Percentiles rank a stretch among this genome's conserved stretches.
These are phyloP conservation scores for Citrus maxima DNA, from an alignment of 345 rosid genomes.

Conservation along the genomic window DNA sequence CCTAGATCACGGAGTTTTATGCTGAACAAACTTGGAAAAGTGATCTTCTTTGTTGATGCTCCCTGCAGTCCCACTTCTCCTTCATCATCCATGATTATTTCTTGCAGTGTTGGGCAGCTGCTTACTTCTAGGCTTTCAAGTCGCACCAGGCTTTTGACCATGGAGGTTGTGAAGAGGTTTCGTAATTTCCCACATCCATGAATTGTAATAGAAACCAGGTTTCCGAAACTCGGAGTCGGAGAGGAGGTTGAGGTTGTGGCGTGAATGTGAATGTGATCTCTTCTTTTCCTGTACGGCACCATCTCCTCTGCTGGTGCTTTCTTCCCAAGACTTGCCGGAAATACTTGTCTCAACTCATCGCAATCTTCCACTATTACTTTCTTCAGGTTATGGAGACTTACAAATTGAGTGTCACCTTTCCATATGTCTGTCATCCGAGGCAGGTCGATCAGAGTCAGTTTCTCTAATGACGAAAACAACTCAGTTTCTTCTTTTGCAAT, in stretches of 20 bases:
- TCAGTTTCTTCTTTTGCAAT: not conserved
- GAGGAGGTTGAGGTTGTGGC: too few relatives aligned
- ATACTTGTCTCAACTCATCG: not conserved
- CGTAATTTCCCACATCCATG: rapidly evolving
- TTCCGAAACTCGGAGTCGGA: not conserved
- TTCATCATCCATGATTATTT: not conserved
- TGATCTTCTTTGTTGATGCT: not conserved
- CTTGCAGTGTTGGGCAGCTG: not conserved
- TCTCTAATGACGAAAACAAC: not conserved
- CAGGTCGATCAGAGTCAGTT: rapidly evolving
- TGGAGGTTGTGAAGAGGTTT: not conserved
- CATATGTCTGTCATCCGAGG: not conserved
- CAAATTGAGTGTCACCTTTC: not conserved
- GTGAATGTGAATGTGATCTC: not conserved
- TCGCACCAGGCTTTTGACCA: not conserved
- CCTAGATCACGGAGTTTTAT: rapidly evolving
- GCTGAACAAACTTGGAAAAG: not conserved
- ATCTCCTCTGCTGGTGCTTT: not conserved
- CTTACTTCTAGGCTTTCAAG: not conserved
- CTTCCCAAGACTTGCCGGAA: not conserved
- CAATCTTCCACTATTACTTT: rapidly evolving
- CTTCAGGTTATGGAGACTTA: not conserved
- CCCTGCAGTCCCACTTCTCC: not conserved
- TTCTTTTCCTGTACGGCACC: not conserved
- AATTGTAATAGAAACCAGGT: not conserved